These are phyloP conservation scores for Skeletonema potamos DNA, from an alignment of 108 stramenopile genomes.

Conservation along the genomic window DNA sequence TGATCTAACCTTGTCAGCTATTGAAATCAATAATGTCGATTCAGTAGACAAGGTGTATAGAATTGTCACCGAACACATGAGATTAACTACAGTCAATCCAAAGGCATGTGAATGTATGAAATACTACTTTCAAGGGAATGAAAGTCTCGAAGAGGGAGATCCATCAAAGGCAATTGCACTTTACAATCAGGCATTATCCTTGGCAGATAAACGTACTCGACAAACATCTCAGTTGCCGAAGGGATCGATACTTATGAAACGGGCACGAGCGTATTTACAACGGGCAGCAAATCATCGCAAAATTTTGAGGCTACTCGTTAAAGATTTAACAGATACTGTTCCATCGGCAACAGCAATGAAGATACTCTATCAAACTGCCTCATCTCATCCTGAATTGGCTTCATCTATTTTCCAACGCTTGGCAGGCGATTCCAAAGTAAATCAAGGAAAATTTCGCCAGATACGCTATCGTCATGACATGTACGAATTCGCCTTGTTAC, in stretches of 20 bases:
- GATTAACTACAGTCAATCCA: slow-evolving; percentile 49
- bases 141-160: slow-evolving; percentile 58
- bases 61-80: slow-evolving; percentile 76
- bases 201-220: slow-evolving; percentile 14
- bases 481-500: slow-evolving; percentile 77
- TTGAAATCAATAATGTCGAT: slow-evolving; percentile 74
- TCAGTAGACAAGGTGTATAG: slow-evolving; percentile 84
- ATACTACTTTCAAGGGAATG: slow-evolving; percentile 79
- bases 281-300: slow-evolving; percentile 60
- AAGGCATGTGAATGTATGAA: slow-evolving; percentile 73
- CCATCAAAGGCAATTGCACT: slow-evolving; percentile 59
- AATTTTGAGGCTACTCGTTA: slow-evolving; percentile 42
- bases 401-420: slow-evolving; percentile 50
- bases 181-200: slow-evolving; percentile 62
- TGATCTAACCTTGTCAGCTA: slow-evolving; percentile 16
- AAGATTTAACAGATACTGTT: slow-evolving; percentile 50
- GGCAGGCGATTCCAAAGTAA: slow-evolving; percentile 37
- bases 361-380: slow-evolving; percentile 52
- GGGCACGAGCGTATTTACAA: slow-evolving; percentile 65
- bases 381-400: slow-evolving; percentile 34
- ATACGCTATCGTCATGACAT: slow-evolving; percentile 78
- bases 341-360: slow-evolving; percentile 45
- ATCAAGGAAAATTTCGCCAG: slow-evolving; percentile 56
- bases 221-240: slow-evolving; percentile 38
- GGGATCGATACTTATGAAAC: slow-evolving; percentile 62